Evolutionary conservation across 768 basidiomycete species (phyloP), one percentile per base, ranked within the genome.

Genomic region (Hydnum rufescens): DNA sequence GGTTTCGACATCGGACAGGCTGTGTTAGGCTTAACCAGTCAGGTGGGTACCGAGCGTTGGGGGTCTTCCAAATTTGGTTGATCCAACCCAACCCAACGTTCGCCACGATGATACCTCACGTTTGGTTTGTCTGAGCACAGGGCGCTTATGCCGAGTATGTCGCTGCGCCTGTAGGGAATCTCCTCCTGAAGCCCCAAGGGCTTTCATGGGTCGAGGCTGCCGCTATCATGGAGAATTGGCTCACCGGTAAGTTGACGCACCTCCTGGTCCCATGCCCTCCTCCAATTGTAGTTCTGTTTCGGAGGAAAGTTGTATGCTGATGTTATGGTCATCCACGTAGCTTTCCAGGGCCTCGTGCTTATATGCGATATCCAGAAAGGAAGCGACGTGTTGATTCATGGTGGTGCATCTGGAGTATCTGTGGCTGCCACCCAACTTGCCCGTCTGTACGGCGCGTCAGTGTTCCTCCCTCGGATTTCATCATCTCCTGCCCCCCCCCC

Each of bases 131-230:
- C n/a, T n/a, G n/a, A n/a, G n/a, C 18, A n/a, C 49, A 90, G 88
- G 89, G 89, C 32, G 87, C 88, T 42, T 92, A 90, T 60, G 88
- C 89, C 32, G 84, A 92, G 63, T 92, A 78, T 62, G 76, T 96
- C 57, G 74, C 69, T 26, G 74, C 78, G 39, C 68, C 73, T 4
- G 69, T 77, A 54, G 75, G 73, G 2, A 75, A 84, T 66, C 62
- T 93, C 53, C 66, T 88, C 54, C 68, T 61, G 55, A 95, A 96
- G 64, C 87, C 89, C 4, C 61, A 63, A 26, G 65, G 78, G 62
- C 67, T 97, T 55, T 74, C 77, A 29, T 93, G 83, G 83, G 71
- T 68, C 0, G 78, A 95, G 60, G 88, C 87, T 5, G 88, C 90
- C 13, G 80, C 78, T 58, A 76, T 95, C 36, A 85, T 86, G 0